Conservation (phyloP, 306 rosid species). For the Gastrolobium villosum region DNA sequence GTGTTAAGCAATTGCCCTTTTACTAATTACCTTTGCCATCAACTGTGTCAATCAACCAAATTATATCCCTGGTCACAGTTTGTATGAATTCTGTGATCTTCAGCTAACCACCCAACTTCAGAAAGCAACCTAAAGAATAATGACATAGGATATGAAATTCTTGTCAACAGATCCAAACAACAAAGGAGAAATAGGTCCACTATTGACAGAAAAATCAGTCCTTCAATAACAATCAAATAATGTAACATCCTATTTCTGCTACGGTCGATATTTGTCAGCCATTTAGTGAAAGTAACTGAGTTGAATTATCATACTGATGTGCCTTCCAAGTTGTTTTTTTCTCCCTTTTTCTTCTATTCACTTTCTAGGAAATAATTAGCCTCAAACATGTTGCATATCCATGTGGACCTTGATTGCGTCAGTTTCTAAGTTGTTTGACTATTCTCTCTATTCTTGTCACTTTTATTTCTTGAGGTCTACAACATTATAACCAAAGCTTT, state of each 20-base stretch:
- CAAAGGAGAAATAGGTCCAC: slow-evolving; percentile 40
- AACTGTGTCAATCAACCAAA: slow-evolving; percentile 39
- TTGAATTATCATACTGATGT: slow-evolving; percentile 26
- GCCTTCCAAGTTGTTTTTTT: neutral
- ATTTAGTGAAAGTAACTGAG: slow-evolving; percentile 30
- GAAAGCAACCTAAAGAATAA: slow-evolving; percentile 47
- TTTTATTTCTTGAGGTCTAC: slow-evolving; percentile 35
- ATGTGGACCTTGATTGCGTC: slow-evolving; percentile 20
- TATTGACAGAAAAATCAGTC: slow-evolving; percentile 42
- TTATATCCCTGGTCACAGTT: neutral
- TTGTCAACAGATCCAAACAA: slow-evolving; percentile 45
- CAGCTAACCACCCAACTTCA: slow-evolving; percentile 38
- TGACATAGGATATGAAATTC: slow-evolving; percentile 41
- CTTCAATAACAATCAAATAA: slow-evolving; percentile 43
- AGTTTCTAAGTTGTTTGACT: slow-evolving; percentile 25
- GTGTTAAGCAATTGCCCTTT: slow-evolving; percentile 30
- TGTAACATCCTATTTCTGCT: slow-evolving; percentile 28
- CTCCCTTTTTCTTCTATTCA: neutral
- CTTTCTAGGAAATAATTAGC: slow-evolving; percentile 7
- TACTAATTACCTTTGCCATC: slow-evolving; percentile 20
- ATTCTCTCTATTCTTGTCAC: slow-evolving; percentile 7
- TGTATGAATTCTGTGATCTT: slow-evolving; percentile 26
- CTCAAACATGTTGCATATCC: slow-evolving; percentile 8
- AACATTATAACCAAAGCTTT: slow-evolving; percentile 31
- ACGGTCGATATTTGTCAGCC: slow-evolving; percentile 38